Evolutionary conservation across 495 filamentous ascomycete genomes (phyloP), one percentile per base, ranked within the genome.

Genomic region (Eremomyces bilateralis): DNA sequence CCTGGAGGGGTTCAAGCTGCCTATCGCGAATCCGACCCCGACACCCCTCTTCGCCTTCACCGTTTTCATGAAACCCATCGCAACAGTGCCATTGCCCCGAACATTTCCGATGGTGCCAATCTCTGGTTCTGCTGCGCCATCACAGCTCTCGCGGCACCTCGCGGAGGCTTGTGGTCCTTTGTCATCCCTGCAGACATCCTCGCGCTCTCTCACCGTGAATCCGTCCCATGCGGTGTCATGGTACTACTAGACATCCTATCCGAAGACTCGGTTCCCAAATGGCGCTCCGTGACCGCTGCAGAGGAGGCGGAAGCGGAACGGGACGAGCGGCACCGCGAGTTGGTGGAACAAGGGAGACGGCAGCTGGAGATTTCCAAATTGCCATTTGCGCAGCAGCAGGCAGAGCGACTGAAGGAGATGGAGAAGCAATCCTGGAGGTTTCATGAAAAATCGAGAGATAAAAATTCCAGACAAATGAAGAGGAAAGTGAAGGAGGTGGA

Each of bases 151-250:
- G 58, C 60, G 15, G 65, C 17, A 51, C 58, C 22, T 53, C 47
- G 37, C 56, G 66, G 53, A 42, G 55, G 67, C 15, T 56, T 74
- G 17, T 74, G 69, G 69, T 66, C 61, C 45, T 73, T 66, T 53
- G 56, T 61, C 35, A 67, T 71, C 37, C 65, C 70, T 1, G 55
- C 61, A 29, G 52, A 57, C 20, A 54, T 73, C 24, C 44, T 68
- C 1, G 33, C 52, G 3, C 64, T 74, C 34, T 50, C 63, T 12
- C 54, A 59, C 3, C 56, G 55, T 12, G 61, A 64, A 29, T 63
- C 62, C 4, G 55, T 76, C 2, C 71, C 71, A 2, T 73, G 69
- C 53, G 71, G 69, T 20, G 53, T 76, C 32, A 53, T 76, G 21
- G 69, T 71, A 3, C 40, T 71, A 4, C 53, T 73, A 1, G 55